Evolutionary conservation across 169 alveolate genomes (phyloP).

Genomic region (Perkinsus olseni): DNA sequence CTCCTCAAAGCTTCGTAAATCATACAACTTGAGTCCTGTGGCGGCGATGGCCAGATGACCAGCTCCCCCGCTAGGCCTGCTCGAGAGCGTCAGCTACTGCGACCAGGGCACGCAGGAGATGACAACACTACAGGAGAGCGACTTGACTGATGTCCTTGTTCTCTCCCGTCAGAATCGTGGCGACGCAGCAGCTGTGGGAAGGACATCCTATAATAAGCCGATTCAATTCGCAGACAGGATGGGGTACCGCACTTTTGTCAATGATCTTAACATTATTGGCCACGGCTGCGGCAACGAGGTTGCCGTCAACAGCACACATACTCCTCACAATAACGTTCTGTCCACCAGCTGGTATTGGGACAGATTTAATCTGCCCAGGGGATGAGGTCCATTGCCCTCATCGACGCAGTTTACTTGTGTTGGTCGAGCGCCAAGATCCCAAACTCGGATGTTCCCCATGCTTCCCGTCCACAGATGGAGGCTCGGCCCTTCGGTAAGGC

Average conservation of each 20-base stretch:
- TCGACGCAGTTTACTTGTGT: background rate
- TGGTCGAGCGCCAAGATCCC: background rate
- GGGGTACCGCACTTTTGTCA: background rate
- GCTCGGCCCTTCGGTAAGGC: background rate
- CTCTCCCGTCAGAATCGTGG: background rate
- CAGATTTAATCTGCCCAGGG: background rate
- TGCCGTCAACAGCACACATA: background rate
- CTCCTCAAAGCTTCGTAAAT: background rate
- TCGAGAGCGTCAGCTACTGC: background rate
- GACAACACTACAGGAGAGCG: background rate
- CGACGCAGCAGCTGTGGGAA: background rate
- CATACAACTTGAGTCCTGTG: background rate
- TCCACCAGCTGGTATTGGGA: background rate
- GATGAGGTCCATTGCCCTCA: background rate
- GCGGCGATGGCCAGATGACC: background rate
- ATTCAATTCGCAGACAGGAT: background rate
- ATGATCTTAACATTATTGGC: background rate
- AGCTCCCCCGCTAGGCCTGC: background rate
- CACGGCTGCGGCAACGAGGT: background rate
- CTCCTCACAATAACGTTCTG: background rate
- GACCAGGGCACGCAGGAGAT: background rate
- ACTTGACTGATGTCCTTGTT: background rate
- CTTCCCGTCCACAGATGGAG: background rate
- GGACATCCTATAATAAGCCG: background rate
- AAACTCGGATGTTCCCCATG: background rate